A percentile compares a stretch with the other conserved stretches of the same genome.
Conservation (phyloP, 2,329 filamentous ascomycete species). For the Sphaceloma murrayae region DNA sequence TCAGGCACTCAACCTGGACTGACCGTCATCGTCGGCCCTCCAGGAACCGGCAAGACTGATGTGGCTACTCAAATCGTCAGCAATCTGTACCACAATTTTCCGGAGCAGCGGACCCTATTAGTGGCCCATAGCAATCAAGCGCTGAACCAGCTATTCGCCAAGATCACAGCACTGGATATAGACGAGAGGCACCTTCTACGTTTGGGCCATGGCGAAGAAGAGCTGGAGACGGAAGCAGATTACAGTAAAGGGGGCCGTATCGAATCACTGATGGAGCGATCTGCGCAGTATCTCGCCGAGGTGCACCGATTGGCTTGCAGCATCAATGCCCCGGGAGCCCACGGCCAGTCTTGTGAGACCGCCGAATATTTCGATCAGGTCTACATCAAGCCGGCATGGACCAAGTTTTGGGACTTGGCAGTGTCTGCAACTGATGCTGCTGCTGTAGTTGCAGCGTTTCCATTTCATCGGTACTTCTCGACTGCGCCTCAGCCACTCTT, state of each 20-base stretch:
- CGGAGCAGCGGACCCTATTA: conserved; percentile 78
- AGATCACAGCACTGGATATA: conserved; percentile 93
- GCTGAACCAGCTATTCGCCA: conserved; percentile 92
- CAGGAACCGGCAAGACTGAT: conserved; percentile 97
- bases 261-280: conserved; percentile 87
- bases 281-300: conserved; percentile 66
- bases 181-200: conserved; percentile 88
- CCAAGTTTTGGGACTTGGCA: conserved; percentile 63
- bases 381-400: conserved; percentile 82
- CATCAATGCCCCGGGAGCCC: conserved; percentile 81
- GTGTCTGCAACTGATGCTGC: conserved; percentile 46
- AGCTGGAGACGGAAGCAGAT: conserved; percentile 72
- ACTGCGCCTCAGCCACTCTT: conserved; percentile 83
- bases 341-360: conserved; percentile 91
- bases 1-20: conserved; percentile 91
- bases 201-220: conserved; percentile 90
- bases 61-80: conserved; percentile 97
- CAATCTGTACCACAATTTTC: conserved; percentile 98
- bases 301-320: conserved; percentile 78
- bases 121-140: conserved; percentile 97
- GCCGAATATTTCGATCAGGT: conserved; percentile 94
- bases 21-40: conserved; percentile 87
- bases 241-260: conserved; percentile 94
- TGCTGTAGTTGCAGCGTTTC: conserved; percentile 62
- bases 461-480: conserved; percentile 79